Conservation (phyloP, 2,329 filamentous ascomycete genomes). For the Bipolaris oryzae region DNA sequence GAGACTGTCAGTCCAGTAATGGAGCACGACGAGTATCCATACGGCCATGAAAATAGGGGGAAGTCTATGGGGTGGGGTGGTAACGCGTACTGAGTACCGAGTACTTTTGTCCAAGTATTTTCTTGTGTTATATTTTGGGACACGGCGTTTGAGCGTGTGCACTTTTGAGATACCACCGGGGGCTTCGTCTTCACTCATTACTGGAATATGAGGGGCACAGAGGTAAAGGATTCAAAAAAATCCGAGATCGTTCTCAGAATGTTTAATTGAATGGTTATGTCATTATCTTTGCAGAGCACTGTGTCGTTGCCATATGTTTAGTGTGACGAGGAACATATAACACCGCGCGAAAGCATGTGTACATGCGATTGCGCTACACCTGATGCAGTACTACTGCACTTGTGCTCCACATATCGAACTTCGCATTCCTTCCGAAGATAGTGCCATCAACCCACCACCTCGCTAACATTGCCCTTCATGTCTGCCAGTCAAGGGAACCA, state of each 20-base stretch:
- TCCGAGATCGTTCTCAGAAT: not conserved
- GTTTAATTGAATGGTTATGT: not conserved
- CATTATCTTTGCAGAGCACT: not conserved
- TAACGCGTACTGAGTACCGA: conserved; percentile 24
- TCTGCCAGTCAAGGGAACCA: conserved; percentile 45
- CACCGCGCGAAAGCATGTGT: not conserved
- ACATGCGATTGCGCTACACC: not conserved
- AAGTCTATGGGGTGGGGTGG: conserved; percentile 11
- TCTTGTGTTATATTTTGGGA: conserved; percentile 2
- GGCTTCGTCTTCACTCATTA: conserved; percentile 22
- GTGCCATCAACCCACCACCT: not conserved
- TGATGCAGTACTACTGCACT: conserved; percentile 9
- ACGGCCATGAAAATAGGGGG: conserved; percentile 29
- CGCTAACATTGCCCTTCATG: not conserved
- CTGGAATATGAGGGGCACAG: conserved; percentile 1
- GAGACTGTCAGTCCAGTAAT: conserved; percentile 26
- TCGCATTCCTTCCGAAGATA: not conserved
- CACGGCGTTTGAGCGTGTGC: conserved; percentile 26
- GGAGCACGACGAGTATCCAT: conserved; percentile 31
- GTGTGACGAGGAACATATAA: conserved; percentile 3
- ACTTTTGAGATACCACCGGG: conserved; percentile 25
- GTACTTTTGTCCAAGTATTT: not conserved
- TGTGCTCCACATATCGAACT: conserved; percentile 9
- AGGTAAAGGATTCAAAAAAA: not conserved
- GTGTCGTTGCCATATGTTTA: not conserved